These are phyloP conservation scores for Aspergillus glaucus DNA, from an alignment of 2,329 filamentous ascomycete species.

Conservation along the genomic window DNA sequence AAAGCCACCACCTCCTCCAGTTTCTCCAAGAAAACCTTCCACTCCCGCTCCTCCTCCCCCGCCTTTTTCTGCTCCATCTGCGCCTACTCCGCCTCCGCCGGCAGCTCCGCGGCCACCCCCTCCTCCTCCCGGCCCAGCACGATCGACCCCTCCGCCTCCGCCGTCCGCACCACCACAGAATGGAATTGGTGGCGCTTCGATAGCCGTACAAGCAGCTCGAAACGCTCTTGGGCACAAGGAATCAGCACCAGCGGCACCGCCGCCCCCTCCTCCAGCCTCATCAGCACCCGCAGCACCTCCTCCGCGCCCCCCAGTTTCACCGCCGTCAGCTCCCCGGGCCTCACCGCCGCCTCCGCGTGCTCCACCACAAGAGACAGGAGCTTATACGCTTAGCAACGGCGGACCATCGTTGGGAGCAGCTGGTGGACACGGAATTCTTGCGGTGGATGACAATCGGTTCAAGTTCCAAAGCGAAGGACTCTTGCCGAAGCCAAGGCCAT, in stretches of 20 bases:
- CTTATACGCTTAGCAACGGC: conserved; percentile 69
- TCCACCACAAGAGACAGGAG: conserved; percentile 63
- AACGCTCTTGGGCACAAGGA: conserved; percentile 48
- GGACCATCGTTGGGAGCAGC: conserved; percentile 25
- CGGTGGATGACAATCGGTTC: conserved; percentile 75
- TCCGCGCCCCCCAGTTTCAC: conserved; percentile 36
- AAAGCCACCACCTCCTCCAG: conserved; percentile 52
- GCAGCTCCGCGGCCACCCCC: conserved; percentile 37
- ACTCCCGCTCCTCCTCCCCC: conserved; percentile 42
- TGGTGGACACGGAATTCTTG: conserved; percentile 32
- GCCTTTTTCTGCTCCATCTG: conserved; percentile 38
- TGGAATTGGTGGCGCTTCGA: conserved; percentile 38
- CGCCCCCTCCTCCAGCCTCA: conserved; percentile 33
- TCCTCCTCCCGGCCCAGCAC: conserved; percentile 28
- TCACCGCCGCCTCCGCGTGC: conserved; percentile 31
- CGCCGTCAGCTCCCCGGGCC: conserved; percentile 33
- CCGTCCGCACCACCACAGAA: conserved; percentile 29
- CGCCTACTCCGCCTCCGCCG: conserved; percentile 38
- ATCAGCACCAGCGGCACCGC: conserved; percentile 38
- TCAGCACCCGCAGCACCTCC: conserved; percentile 39
- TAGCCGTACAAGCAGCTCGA: conserved; percentile 55
- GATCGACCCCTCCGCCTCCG: conserved; percentile 47
- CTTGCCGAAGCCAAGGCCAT: conserved; percentile 79
- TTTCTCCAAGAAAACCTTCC: conserved; percentile 53
- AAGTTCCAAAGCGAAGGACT: conserved; percentile 76